These are phyloP conservation scores for Cantharellus anzutake DNA, from an alignment of 768 basidiomycete species.

Conservation along the genomic window DNA sequence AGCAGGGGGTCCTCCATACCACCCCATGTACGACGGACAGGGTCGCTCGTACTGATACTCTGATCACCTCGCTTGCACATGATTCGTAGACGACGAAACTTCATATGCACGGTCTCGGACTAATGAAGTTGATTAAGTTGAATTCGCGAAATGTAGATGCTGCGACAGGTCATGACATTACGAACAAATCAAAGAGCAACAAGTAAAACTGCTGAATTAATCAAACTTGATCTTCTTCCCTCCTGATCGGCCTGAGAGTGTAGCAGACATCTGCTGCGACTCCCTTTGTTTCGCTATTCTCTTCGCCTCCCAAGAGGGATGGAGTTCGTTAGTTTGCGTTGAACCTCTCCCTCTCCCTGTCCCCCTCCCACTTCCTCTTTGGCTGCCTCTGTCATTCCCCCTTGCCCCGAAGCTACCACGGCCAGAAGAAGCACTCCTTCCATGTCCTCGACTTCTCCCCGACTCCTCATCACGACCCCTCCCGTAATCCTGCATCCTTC, in stretches of 20 bases:
- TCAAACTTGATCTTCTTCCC: conserved; percentile 66
- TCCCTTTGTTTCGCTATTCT: conserved; percentile 38
- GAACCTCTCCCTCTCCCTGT: too few species aligned
- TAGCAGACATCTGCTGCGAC: conserved; percentile 7
- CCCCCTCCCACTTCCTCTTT: too few species aligned
- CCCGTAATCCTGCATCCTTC: background rate
- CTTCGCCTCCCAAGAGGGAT: conserved; percentile 97
- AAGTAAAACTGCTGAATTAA: conserved; percentile 8
- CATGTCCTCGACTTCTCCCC: background rate
- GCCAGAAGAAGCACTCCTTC: conserved; percentile 1
- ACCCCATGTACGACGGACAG: too few species aligned
- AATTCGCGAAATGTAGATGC: too few species aligned
- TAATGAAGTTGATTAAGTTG: too few species aligned
- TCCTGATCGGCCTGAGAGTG: conserved; percentile 42
- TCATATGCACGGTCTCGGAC: too few species aligned
- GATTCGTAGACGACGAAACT: too few species aligned
- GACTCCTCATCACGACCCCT: background rate
- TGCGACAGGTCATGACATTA: too few species aligned
- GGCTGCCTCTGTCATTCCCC: background rate
- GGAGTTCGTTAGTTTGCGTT: conserved; percentile 31
- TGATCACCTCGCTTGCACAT: too few species aligned
- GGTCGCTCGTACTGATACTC: too few species aligned
- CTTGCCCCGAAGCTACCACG: conserved; percentile 5
- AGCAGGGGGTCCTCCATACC: too few species aligned
- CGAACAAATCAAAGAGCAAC: too few species aligned